These are phyloP conservation scores for Amaranthus palmeri DNA, from an alignment of 148 eudicot species.

Conservation along the genomic window DNA sequence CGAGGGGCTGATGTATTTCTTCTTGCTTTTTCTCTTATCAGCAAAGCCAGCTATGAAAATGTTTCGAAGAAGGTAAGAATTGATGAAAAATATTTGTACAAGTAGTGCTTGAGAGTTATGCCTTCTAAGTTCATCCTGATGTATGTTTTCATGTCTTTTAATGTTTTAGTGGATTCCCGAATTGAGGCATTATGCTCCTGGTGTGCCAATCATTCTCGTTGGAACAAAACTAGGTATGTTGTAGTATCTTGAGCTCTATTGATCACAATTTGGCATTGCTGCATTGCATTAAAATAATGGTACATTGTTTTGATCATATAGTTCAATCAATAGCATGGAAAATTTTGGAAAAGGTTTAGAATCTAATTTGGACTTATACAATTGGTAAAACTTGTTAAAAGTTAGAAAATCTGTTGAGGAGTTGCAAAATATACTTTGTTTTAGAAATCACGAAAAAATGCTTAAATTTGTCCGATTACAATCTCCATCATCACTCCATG, in stretches of 20 bases:
- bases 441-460: neutral
- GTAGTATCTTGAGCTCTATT: slow-evolving; percentile 3
- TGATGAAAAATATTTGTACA: no score
- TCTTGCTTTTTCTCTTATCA: slow-evolving; percentile 43
- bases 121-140: neutral
- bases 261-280: neutral
- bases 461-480: neutral
- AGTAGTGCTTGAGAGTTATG: no score
- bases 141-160: slow-evolving; percentile 12
- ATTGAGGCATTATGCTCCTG: slow-evolving; percentile 86
- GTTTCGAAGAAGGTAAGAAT: slow-evolving; percentile 37
- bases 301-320: neutral
- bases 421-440: neutral
- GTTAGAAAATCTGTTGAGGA: neutral
- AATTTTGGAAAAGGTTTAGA: neutral
- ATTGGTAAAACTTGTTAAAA: neutral
- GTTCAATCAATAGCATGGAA: neutral
- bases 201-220: slow-evolving; percentile 77
- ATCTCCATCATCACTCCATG: neutral
- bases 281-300: no score
- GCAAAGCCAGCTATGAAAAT: slow-evolving; percentile 45
- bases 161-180: slow-evolving; percentile 55
- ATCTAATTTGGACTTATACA: neutral
- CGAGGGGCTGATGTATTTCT: slow-evolving; percentile 43
- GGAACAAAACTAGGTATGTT: slow-evolving; percentile 81